Conservation (phyloP, 371 early-diverging fungal genomes). For the Dinochytrium kinnereticum region DNA sequence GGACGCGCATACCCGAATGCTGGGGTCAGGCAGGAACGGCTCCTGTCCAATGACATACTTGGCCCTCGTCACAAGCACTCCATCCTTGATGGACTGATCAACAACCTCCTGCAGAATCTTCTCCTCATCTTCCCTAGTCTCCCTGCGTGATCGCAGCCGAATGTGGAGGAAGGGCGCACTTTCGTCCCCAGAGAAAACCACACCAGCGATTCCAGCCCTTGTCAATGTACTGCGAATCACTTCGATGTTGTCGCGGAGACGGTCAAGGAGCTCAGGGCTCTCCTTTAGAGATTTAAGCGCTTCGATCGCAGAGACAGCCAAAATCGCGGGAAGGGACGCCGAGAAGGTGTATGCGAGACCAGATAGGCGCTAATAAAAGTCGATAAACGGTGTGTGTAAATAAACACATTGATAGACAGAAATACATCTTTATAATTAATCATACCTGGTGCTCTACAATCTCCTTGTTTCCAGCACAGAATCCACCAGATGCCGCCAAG, state of each 20-base stretch:
- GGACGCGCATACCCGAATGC: constrained; percentile 81
- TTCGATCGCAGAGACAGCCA: constrained; percentile 88
- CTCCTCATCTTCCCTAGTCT: constrained; percentile 60
- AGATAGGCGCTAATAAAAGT: constrained; percentile 73
- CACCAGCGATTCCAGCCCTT: constrained; percentile 28
- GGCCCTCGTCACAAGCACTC: constrained; percentile 83
- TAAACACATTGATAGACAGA: background rate
- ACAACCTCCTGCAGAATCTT: constrained; percentile 81
- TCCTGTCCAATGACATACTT: constrained; percentile 91
- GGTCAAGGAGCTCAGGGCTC: constrained; percentile 28
- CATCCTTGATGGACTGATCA: constrained; percentile 76
- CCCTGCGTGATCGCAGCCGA: constrained; percentile 28
- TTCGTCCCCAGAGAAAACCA: constrained; percentile 51
- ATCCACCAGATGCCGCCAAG: constrained; percentile 92
- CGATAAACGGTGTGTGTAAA: background rate
- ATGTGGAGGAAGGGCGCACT: constrained; percentile 44
- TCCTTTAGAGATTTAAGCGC: constrained; percentile 73
- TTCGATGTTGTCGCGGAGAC: constrained; percentile 52
- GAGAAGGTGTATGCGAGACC: constrained; percentile 97
- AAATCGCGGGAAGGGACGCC: constrained; percentile 97
- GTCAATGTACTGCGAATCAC: constrained; percentile 51
- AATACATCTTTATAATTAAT: background rate
- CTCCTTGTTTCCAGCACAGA: constrained; percentile 88
- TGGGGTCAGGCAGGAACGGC: constrained; percentile 70
- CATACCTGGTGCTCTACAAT: constrained; percentile 86